These are phyloP conservation scores for Noccaea caerulescens DNA, from an alignment of 345 rosid species.

Conservation along the genomic window DNA sequence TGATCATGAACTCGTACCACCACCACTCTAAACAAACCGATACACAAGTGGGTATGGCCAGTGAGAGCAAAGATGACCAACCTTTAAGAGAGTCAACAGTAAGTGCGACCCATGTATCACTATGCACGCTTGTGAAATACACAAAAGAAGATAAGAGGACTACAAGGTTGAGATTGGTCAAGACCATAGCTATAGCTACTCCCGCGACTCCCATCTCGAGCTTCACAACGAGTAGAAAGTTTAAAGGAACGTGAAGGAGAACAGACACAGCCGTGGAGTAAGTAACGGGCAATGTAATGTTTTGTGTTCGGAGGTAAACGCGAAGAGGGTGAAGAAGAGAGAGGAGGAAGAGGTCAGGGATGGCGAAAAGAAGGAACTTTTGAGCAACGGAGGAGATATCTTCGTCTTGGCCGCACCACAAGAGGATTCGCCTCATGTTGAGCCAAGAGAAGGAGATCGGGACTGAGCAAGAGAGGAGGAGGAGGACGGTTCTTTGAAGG, in stretches of 20 bases:
- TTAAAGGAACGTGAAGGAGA: conserved; percentile 79
- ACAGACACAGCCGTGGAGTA: conserved; percentile 88
- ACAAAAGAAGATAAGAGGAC: conserved; percentile 66
- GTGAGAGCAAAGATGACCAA: conserved; percentile 86
- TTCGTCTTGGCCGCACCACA: conserved; percentile 84
- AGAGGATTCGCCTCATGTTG: conserved; percentile 70
- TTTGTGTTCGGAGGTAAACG: conserved; percentile 81
- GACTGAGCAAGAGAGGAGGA: conserved; percentile 77
- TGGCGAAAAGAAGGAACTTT: conserved; percentile 70
- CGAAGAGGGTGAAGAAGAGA: conserved; percentile 94
- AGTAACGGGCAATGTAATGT: conserved; percentile 82
- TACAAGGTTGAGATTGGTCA: conserved; percentile 84
- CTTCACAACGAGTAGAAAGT: conserved; percentile 72
- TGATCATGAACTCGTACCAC: conserved; percentile 99
- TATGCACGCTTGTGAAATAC: conserved; percentile 70
- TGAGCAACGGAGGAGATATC: conserved; percentile 77
- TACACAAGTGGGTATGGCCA: conserved; percentile 84
- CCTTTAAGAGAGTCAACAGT: conserved; percentile 74
- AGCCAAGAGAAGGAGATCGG: conserved; percentile 91
- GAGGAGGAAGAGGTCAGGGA: conserved; percentile 90
- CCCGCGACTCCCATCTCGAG: conserved; percentile 86
- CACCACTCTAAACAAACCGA: conserved; percentile 99
- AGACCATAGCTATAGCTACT: conserved; percentile 87
- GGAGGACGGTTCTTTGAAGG: conserved; percentile 90
- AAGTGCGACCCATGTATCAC: conserved; percentile 83